Evolutionary conservation across 1,139 yeast species (phyloP).

Genomic region (Nakaseomyces uthaithaninus): DNA sequence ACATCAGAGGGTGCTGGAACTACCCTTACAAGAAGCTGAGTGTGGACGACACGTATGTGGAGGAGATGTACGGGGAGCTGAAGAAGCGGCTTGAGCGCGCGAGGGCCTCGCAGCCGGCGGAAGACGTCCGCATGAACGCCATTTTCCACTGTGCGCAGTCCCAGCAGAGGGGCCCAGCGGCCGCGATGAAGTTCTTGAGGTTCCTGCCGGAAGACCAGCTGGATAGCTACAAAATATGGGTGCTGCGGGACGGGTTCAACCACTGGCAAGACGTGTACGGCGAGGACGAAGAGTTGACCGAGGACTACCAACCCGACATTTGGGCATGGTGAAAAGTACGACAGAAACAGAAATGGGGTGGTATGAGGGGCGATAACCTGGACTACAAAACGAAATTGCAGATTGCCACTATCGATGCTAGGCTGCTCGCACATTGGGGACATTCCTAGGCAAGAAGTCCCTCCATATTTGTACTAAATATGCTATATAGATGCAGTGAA

Average conservation of each 20-base stretch:
- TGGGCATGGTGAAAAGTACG: slow-evolving; percentile 37
- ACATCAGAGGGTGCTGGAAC: slow-evolving; percentile 28
- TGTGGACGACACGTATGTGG: slow-evolving; percentile 10
- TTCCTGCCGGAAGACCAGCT: slow-evolving; percentile 38
- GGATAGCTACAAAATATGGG: slow-evolving; percentile 49
- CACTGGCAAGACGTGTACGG: slow-evolving; percentile 78
- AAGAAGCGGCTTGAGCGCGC: slow-evolving; percentile 34
- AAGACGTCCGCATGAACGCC: slow-evolving; percentile 35
- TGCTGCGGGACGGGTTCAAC: slow-evolving; percentile 76
- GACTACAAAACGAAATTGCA: no score
- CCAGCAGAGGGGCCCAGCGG: slow-evolving; percentile 84
- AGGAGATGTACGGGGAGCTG: slow-evolving; percentile 32
- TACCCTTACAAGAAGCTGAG: slow-evolving; percentile 30
- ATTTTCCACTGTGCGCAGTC: slow-evolving; percentile 87
- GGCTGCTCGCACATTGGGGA: no score
- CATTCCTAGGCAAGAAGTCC: no score
- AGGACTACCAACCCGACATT: slow-evolving; percentile 48
- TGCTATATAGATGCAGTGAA: no score
- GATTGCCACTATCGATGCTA: no score
- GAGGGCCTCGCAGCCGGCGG: slow-evolving; percentile 18
- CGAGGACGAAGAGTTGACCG: slow-evolving; percentile 56
- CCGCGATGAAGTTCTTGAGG: slow-evolving; percentile 63
- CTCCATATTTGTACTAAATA: no score
- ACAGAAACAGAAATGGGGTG: no score
- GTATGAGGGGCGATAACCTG: no score